Evolutionary conservation across 495 filamentous ascomycete genomes (phyloP).

Genomic region (Cercophora sp.): DNA sequence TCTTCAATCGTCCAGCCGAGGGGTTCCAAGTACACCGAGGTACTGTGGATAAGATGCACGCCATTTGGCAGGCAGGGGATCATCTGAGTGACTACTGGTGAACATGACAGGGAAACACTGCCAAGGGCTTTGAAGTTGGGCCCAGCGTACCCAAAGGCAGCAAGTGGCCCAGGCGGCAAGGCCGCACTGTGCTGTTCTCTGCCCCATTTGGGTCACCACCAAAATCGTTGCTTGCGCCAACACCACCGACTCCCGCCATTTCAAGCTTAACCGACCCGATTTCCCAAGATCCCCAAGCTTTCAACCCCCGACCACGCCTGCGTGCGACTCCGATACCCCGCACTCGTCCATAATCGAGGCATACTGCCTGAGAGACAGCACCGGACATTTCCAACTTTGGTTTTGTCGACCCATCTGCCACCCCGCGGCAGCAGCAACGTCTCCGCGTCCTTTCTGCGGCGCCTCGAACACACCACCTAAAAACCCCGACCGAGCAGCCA

Average conservation of each 20-base stretch:
- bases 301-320: constrained; percentile 8
- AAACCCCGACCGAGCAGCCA: no score
- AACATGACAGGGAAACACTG: no score
- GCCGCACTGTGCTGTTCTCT: constrained; percentile 7
- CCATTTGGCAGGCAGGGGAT: no score
- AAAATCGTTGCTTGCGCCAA: constrained; percentile 24
- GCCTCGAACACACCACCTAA: no score
- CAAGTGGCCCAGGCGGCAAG: constrained; percentile 4
- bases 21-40: no score
- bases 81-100: no score
- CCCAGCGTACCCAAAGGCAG: no score
- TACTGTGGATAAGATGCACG: no score
- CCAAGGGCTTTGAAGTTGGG: not conserved
- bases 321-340: constrained; percentile 10
- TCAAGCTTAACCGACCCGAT: constrained; percentile 23
- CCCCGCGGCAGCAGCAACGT: constrained; percentile 2
- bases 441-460: constrained; percentile 5
- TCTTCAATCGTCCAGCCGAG: no score
- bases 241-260: constrained; percentile 22
- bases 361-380: not conserved
- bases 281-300: constrained; percentile 19
- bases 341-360: not conserved
- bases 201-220: constrained; percentile 19
- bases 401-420: constrained; percentile 1
- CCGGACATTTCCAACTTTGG: not conserved